phyloP scores from a whole-genome alignment of 306 rosid species.

The Begonia masoniana region DNA sequence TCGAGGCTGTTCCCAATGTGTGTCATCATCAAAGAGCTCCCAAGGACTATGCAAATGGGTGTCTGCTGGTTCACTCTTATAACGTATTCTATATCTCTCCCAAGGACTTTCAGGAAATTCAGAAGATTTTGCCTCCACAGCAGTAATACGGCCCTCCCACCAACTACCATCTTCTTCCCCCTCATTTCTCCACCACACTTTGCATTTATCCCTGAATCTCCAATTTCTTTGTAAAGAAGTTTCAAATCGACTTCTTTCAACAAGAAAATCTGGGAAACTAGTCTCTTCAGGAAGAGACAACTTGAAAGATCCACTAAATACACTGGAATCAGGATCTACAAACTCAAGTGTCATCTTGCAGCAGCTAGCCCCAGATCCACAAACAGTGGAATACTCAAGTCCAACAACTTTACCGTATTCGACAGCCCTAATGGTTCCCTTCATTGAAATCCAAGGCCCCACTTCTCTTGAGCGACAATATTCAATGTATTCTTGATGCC shows the following conservation, averaged over 20 bases:
- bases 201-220: slow-evolving; percentile 56
- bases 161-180: slow-evolving; percentile 45
- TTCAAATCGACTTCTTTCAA: slow-evolving; percentile 72
- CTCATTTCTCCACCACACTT: slow-evolving; percentile 70
- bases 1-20: slow-evolving; percentile 40
- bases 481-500: slow-evolving; percentile 55
- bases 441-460: slow-evolving; percentile 37
- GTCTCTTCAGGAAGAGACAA: slow-evolving; percentile 61
- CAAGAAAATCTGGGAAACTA: slow-evolving; percentile 63
- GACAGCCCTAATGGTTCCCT: slow-evolving; percentile 28
- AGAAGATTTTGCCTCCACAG: slow-evolving; percentile 32
- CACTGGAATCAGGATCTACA: slow-evolving; percentile 42
- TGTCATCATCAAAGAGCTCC: slow-evolving; percentile 54
- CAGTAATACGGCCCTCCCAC: slow-evolving; percentile 55
- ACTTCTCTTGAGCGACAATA: neutral
- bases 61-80: slow-evolving; percentile 32
- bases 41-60: slow-evolving; percentile 67
- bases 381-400: slow-evolving; percentile 40
- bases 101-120: slow-evolving; percentile 86
- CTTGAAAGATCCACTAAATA: slow-evolving; percentile 26
- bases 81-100: slow-evolving; percentile 47
- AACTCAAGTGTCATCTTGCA: slow-evolving; percentile 52
- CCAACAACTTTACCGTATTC: slow-evolving; percentile 69
- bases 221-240: slow-evolving; percentile 54
- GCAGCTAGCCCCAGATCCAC: slow-evolving; percentile 70